Evolutionary conservation across 768 basidiomycete species (phyloP).

Genomic region (Tulasnella sp.): DNA sequence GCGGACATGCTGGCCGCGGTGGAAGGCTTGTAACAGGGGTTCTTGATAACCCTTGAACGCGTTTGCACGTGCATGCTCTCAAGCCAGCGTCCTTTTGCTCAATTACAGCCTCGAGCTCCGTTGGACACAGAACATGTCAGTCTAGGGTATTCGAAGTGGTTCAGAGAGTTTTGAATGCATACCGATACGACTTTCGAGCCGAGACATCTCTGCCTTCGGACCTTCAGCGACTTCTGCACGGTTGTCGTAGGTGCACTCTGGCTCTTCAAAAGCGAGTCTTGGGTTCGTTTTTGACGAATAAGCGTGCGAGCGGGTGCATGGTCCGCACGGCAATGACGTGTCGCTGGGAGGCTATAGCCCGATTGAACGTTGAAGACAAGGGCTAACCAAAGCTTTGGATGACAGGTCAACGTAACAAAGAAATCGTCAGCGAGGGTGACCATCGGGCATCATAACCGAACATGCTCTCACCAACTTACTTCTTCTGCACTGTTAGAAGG

Average conservation of each 20-base stretch:
- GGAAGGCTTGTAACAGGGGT: not conserved
- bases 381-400: not conserved
- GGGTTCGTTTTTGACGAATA: not conserved
- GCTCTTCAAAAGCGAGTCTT: not conserved
- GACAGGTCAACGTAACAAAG: not conserved
- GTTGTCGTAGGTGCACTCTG: constrained; percentile 4
- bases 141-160: not conserved
- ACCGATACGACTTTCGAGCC: constrained; percentile 4
- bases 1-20: not conserved
- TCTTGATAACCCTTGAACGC: not conserved
- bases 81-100: not conserved
- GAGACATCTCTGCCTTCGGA: not conserved
- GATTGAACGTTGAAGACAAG: no score
- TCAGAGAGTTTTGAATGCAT: not conserved
- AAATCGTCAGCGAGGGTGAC: not conserved
- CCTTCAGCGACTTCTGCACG: constrained; percentile 8
- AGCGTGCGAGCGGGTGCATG: not conserved
- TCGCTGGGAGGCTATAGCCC: not conserved
- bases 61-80: not conserved
- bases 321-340: not conserved
- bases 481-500: not conserved
- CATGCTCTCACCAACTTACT: constrained; percentile 1
- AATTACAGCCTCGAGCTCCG: not conserved
- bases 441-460: not conserved
- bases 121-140: not conserved